Base-by-base conservation (phyloP, 1,284 basidiomycete genomes). In the Chalciporus sp. region DNA sequence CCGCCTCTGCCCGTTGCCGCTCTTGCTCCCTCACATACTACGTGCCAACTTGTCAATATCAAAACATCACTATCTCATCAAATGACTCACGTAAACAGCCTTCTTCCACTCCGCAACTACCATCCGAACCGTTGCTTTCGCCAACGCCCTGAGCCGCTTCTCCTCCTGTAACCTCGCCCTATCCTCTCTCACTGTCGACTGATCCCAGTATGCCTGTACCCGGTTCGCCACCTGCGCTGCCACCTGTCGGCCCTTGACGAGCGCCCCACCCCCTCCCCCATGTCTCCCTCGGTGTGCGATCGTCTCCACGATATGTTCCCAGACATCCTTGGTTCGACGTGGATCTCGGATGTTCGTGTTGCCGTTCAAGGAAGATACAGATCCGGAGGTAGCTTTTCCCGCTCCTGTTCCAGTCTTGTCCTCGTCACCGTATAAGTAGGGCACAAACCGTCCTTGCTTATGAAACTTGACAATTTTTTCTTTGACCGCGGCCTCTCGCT, bases 61-160 rank as follows among this genome's bases (percentile, higher is more conserved):
- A 7, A 31, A 23, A 23, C 6, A 23, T 23, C 17, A 16, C 29
- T 28, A 56, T 28, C n/a, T 23, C 16, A 17, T 14, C 2, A 9
- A 7, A 49, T n/a, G n/a, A 81, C 91, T 69, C 67, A 94, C 93
- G 63, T 89, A 88, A 47, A 95, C 85, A 2, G 92, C 95, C 61
- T 94, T 85, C 66, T 88, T 91, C 95, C 95, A 98, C 62, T 94
- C 90, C 31, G 80, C 82, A 26, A 84, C 76, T 19, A 98, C 86
- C 63, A 90, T 77, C 60, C 81, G 82, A 49, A 86, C 76, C 0
- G 86, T 90, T 44, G 79, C 79, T 70, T 89, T 92, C 20, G 90
- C 91, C 46, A 93, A 63, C 2, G 76, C 78, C 53, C 84, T 81
- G 60, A 90, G 59, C 39, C 87, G 79, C 64, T 81, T 83, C 74